These are phyloP conservation scores for Apophysomyces trapeziformis DNA, from an alignment of 371 early-diverging fungal genomes.

Conservation along the genomic window DNA sequence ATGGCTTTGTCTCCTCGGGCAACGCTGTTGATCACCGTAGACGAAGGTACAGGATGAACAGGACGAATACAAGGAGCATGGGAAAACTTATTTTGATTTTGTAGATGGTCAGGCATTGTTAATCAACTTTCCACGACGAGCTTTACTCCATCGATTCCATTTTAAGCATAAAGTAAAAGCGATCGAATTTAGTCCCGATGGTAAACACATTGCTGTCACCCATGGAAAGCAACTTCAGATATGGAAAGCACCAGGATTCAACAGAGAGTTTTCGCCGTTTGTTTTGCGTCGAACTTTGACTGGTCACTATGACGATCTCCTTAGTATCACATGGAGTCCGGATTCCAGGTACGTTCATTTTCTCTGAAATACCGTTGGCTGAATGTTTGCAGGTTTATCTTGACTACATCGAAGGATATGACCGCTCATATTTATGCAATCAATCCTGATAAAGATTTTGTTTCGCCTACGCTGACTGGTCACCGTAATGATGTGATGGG, in stretches of 20 bases:
- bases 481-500: conserved; percentile 87
- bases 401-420: conserved; percentile 92
- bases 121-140: conserved; percentile 82
- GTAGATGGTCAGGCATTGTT: conserved; percentile 89
- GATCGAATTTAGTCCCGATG: conserved; percentile 83
- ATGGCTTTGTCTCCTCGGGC: conserved; percentile 93
- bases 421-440: conserved; percentile 81
- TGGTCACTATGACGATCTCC: conserved; percentile 92
- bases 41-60: conserved; percentile 69
- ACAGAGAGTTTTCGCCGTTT: conserved; percentile 92
- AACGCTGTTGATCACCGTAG: conserved; percentile 84
- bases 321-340: conserved; percentile 84
- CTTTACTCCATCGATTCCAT: conserved; percentile 86
- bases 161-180: conserved; percentile 83
- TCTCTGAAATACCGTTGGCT: not conserved
- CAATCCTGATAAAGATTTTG: conserved; percentile 66
- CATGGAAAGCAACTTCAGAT: conserved; percentile 84
- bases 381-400: conserved; percentile 57
- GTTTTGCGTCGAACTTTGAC: conserved; percentile 75
- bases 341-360: conserved; percentile 65
- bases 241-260: conserved; percentile 94
- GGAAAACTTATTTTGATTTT: too few relatives aligned
- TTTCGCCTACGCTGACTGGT: conserved; percentile 79
- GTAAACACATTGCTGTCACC: conserved; percentile 85
- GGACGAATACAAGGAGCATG: too few relatives aligned